These are phyloP conservation scores for Cutaneotrichosporon arboriforme DNA, from an alignment of 1,284 basidiomycete species.

Conservation along the genomic window DNA sequence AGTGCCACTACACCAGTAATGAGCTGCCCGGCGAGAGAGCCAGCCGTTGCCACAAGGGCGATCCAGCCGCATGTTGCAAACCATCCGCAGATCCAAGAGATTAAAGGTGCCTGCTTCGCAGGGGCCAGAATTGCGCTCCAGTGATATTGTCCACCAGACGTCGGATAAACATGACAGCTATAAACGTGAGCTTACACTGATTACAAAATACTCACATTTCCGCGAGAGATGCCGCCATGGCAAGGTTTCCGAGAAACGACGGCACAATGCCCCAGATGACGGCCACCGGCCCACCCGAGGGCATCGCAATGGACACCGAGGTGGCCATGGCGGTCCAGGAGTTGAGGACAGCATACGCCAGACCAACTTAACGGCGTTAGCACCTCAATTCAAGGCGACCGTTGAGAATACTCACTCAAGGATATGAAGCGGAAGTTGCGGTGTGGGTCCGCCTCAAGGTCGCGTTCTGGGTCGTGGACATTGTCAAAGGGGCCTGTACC, in stretches of 20 bases:
- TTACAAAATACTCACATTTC: slow-evolving; percentile 3
- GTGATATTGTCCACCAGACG: slow-evolving; percentile 39
- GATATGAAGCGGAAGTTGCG: slow-evolving; percentile 19
- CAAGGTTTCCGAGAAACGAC: slow-evolving; percentile 23
- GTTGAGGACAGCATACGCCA: slow-evolving; percentile 33
- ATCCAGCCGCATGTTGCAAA: slow-evolving; percentile 18
- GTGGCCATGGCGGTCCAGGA: slow-evolving; percentile 29
- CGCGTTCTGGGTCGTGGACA: background rate
- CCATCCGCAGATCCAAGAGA: slow-evolving; percentile 22
- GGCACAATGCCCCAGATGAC: slow-evolving; percentile 38
- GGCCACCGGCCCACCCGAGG: slow-evolving; percentile 35
- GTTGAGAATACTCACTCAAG: slow-evolving; percentile 20
- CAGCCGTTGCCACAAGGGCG: slow-evolving; percentile 25
- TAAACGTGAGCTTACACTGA: background rate
- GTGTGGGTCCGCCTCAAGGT: background rate
- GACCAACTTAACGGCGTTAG: slow-evolving; percentile 18
- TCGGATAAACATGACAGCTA: slow-evolving; percentile 9
- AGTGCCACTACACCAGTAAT: slow-evolving; percentile 46
- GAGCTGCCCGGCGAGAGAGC: slow-evolving; percentile 26
- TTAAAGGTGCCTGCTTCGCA: background rate
- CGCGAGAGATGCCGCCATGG: slow-evolving; percentile 22
- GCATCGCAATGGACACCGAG: slow-evolving; percentile 12
- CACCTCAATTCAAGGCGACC: no score
- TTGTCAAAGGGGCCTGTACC: slow-evolving; percentile 22
- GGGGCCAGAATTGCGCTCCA: slow-evolving; percentile 25